Conservation (phyloP, 2,329 filamentous ascomycete species). For the Neurospora sp. region DNA sequence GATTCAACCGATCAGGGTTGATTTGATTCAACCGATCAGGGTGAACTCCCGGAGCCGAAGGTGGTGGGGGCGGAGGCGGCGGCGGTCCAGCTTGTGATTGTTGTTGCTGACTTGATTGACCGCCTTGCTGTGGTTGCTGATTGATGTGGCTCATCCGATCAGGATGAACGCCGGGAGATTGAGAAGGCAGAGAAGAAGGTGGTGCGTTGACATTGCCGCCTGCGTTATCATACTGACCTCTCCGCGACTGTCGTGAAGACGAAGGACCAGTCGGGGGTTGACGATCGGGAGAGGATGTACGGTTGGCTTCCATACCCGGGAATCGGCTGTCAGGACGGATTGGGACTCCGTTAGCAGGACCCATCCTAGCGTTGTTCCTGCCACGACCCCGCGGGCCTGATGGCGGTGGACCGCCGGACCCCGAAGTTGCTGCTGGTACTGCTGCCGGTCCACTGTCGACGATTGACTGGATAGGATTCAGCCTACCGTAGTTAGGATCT, state of each 20-base stretch:
- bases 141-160: slow-evolving; percentile 33
- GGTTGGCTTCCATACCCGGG: slow-evolving; percentile 28
- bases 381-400: slow-evolving; percentile 35
- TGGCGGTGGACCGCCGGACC: slow-evolving; percentile 28
- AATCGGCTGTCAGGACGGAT: slow-evolving; percentile 34
- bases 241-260: slow-evolving; percentile 34
- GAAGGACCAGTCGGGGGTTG: slow-evolving; percentile 44
- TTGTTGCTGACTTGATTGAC: slow-evolving; percentile 8
- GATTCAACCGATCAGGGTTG: slow-evolving; percentile 41
- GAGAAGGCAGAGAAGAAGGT: slow-evolving; percentile 10
- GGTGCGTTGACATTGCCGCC: slow-evolving; percentile 13
- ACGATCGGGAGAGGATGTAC: slow-evolving; percentile 38
- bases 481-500: slow-evolving; percentile 52
- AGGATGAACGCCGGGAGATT: slow-evolving; percentile 24
- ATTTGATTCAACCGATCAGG: slow-evolving; percentile 26
- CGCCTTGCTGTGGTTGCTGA: slow-evolving; percentile 7
- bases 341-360: slow-evolving; percentile 27
- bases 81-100: slow-evolving; percentile 7
- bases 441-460: slow-evolving; percentile 40
- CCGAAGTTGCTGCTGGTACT: background rate
- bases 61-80: slow-evolving; percentile 11
- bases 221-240: slow-evolving; percentile 30
- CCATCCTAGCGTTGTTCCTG: slow-evolving; percentile 22
- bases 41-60: slow-evolving; percentile 13
- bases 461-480: slow-evolving; percentile 41